Conservation (phyloP, 2,329 filamentous ascomycete species). For the Talaromyces sp. region DNA sequence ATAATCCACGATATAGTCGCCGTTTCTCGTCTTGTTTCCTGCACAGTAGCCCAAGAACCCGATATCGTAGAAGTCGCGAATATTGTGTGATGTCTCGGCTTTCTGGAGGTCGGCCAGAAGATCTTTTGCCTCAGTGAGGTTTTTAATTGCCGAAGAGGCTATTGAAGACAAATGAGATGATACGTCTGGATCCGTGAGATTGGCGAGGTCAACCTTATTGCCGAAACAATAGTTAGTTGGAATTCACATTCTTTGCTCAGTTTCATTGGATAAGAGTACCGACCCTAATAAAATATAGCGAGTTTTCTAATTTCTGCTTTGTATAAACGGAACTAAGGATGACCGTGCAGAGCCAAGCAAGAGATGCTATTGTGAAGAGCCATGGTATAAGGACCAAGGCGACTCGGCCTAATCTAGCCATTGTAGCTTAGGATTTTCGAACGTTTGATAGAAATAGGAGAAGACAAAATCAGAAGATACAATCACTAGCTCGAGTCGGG, state of each 20-base stretch:
- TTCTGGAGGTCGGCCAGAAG: conserved; percentile 37
- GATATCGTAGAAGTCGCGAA: conserved; percentile 76
- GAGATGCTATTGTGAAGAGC: conserved; percentile 68
- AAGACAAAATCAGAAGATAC: background rate
- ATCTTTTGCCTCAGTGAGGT: conserved; percentile 24
- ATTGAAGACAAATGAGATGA: conserved; percentile 15
- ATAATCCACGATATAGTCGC: conserved; percentile 48
- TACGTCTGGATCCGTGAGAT: conserved; percentile 53
- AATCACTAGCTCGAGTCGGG: background rate
- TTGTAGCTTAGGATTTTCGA: background rate
- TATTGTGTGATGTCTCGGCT: conserved; percentile 49
- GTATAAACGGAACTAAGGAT: conserved; percentile 56
- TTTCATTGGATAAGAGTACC: background rate
- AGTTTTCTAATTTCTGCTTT: conserved; percentile 43
- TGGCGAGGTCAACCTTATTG: conserved; percentile 55
- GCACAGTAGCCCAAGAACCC: conserved; percentile 85
- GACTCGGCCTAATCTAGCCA: conserved; percentile 59
- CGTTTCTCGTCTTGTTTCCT: conserved; percentile 53
- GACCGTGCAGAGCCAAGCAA: conserved; percentile 64
- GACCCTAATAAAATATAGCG: conserved; percentile 55
- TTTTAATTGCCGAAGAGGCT: conserved; percentile 4
- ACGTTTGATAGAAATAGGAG: background rate
- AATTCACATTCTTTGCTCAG: background rate
- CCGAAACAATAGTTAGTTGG: background rate
- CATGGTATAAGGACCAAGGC: conserved; percentile 69